Percentiles rank a stretch among this genome's conserved stretches.
Conservation (phyloP, 2,329 filamentous ascomycete genomes). For the Aspergillus ruber region DNA sequence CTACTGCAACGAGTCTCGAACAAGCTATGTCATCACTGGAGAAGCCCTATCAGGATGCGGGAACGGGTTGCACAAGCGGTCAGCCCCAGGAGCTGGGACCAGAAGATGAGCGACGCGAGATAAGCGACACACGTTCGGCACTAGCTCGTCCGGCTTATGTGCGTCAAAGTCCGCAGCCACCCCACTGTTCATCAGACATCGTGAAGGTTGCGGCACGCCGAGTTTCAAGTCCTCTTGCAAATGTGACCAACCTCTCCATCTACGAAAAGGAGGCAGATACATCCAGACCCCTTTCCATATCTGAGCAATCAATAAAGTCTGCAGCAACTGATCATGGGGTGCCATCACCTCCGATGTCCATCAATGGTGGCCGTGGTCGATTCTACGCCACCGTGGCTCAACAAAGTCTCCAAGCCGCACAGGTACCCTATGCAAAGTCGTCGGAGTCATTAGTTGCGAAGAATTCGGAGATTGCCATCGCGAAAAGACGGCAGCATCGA, state of each 20-base stretch:
- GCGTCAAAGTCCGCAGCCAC: not conserved
- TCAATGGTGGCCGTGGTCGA: constrained; percentile 1
- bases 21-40: constrained; percentile 4
- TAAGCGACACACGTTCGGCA: not conserved
- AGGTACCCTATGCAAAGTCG: constrained; percentile 1
- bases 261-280: not conserved
- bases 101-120: not conserved
- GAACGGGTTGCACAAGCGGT: constrained; percentile 4
- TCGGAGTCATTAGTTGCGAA: constrained; percentile 12
- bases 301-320: not conserved
- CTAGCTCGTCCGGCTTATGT: not conserved
- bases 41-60: not conserved
- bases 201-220: not conserved
- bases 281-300: not conserved
- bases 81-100: not conserved
- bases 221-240: not conserved
- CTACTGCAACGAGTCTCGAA: constrained; percentile 5
- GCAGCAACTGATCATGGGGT: not conserved
- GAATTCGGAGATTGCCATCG: constrained; percentile 13
- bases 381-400: constrained; percentile 5
- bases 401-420: not conserved
- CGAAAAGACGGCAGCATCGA: constrained; percentile 17
- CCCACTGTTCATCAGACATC: not conserved
- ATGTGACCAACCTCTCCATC: not conserved
- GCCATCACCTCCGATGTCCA: not conserved